Evolutionary conservation across 2,329 filamentous ascomycete species (phyloP), one percentile per base, ranked within the genome.

Genomic region (Pseudopyricularia cyperi): DNA sequence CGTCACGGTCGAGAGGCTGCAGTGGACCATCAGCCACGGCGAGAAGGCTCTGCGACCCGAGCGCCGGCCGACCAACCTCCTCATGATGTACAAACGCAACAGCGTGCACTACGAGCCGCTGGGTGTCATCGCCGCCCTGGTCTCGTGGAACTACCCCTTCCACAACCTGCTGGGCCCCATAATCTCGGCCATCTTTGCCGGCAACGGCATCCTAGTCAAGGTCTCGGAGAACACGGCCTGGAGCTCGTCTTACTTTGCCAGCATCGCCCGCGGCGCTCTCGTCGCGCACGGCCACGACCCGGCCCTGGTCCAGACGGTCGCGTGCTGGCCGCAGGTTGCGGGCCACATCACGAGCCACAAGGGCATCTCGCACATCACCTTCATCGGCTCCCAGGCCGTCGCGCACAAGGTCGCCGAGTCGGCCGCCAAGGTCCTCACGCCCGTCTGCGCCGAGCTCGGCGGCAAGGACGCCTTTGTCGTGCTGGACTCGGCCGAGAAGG

Each of bases 141-240:
- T 98, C 44, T 93, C 87, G 63, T 98, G 93, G 93, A 98, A 98
- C 71, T 97, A 89, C 65, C 83, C 88, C 46, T 95, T 97, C 68
- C 93, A 98, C 71, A 98, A 98, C 68, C 75, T 97, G 56, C 80
- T 97, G 47, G 89, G 87, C 0, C 93, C 91, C 14, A 79, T 96
- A 58, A 94, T 97, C 63, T 90, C 87, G 58, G 83, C 87, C 15
- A 77, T 97, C 50, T 97, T 97, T 65, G 77, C 90, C 14, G 93
- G 93, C 47, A 96, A 97, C 64, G 88, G 82, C 50, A 85, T 97
- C 57, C 75, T 98, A 42, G 85, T 97, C 66, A 98, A 98, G 71
- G 87, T 86, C 48, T 95, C 89, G 50, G 93, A 98, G 68, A 87
- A 91, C 66, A 97, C 91, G 0, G 91, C 90, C 52, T 98, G 93